Percentiles rank a stretch among this genome's conserved stretches.
phyloP scores from a whole-genome alignment of 495 filamentous ascomycete genomes.

The Penicillium odoratum region DNA sequence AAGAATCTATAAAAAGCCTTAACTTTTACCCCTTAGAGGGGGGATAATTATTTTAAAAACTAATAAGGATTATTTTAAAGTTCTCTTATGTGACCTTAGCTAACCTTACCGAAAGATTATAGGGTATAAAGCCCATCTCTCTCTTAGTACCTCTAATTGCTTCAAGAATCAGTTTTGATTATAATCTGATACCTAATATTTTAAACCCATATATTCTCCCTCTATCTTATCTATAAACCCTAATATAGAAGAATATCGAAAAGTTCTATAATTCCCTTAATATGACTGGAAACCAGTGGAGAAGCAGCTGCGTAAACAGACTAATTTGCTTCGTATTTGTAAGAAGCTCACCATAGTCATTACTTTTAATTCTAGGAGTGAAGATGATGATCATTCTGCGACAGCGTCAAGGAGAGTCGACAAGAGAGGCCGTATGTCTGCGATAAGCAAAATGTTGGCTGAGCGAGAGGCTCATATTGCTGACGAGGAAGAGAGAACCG shows the following conservation, averaged over 20 bases:
- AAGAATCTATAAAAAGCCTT: too few relatives aligned
- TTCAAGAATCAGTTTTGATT: too few relatives aligned
- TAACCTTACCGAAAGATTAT: too few relatives aligned
- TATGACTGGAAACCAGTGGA: slow-evolving; percentile 8
- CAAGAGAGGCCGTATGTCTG: slow-evolving; percentile 19
- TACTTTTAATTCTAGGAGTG: slow-evolving; percentile 16
- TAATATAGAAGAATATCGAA: not conserved
- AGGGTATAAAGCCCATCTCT: too few relatives aligned
- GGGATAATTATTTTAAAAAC: too few relatives aligned
- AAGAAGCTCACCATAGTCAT: slow-evolving; percentile 13
- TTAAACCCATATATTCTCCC: too few relatives aligned
- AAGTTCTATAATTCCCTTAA: slow-evolving; percentile 1
- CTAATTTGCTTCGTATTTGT: slow-evolving; percentile 18
- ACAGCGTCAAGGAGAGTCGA: slow-evolving; percentile 6
- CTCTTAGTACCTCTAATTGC: too few relatives aligned
- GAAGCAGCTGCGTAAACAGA: slow-evolving; percentile 21
- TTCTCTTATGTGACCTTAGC: too few relatives aligned
- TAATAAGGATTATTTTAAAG: too few relatives aligned
- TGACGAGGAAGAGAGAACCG: slow-evolving; percentile 12
- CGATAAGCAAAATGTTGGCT: slow-evolving; percentile 19
- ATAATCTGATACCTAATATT: too few relatives aligned
- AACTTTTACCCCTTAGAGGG: too few relatives aligned
- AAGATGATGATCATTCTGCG: slow-evolving; percentile 11
- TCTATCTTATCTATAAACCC: too few relatives aligned
- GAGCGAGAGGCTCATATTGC: slow-evolving; percentile 16